Evolutionary conservation across 1,284 basidiomycete genomes (phyloP), one percentile per base, ranked within the genome.

Genomic region (Inonotus hispidus): DNA sequence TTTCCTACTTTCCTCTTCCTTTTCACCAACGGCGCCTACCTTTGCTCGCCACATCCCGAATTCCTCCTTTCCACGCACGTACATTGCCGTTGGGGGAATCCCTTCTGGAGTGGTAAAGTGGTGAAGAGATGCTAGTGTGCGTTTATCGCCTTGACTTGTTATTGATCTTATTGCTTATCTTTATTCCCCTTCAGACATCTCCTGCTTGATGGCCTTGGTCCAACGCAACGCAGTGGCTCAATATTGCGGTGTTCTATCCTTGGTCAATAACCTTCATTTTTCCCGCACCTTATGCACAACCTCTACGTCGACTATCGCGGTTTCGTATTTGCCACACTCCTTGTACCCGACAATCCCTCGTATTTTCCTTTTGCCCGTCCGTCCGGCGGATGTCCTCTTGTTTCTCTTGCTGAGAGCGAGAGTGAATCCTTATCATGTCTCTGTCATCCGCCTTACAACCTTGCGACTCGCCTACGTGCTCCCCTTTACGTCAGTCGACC

Each of bases 91-190:
- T 25, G 38, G 37, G 23, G 38, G 49, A n/a, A 45, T 38, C 43
- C 43, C 47, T 59, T 46, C 39, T 45, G 25, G 32, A 43, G n/a
- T n/a, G n/a, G n/a, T n/a, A n/a, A n/a, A 37, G 47, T 52, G 46
- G 60, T 39, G 46, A 56, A 56, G 39, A 56, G 52, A 41, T 61
- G 60, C 49, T 61, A 57, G 52, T 52, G 60, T 56, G 29, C 35
- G 49, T 56, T 21, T 25, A 1, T 53, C 21, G 16, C 21, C 39
- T 49, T 32, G n/a, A n/a, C n/a, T 32, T 32, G 32, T 41, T 14
- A 21, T 10, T 19, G 7, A n/a, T 16, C 43, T 43, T n/a, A 6
- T 25, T 4, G 43, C 29, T 37, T n/a, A 55, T 29, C 3, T 25
- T 38, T 25, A 13, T 52, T 52, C 29, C 10, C n/a, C 10, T 35